Evolutionary conservation across 352 stramenopile genomes (phyloP).

Genomic region (Globisporangium solare): DNA sequence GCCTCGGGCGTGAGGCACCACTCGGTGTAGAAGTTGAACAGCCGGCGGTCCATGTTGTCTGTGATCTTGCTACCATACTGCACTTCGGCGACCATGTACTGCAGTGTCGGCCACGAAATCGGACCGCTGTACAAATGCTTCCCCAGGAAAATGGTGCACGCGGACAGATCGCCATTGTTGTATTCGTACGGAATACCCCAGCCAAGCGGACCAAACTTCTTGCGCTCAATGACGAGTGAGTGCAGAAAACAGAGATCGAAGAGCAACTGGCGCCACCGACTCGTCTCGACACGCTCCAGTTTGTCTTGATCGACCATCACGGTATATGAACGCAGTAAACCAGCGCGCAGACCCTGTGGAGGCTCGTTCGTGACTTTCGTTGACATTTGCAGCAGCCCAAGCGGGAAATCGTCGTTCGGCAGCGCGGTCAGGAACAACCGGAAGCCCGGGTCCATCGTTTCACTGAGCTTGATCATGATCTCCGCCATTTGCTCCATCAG

Average conservation of each 20-base stretch:
- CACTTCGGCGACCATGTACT: conserved; percentile 99
- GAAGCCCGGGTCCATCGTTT: conserved; percentile 95
- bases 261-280: conserved; percentile 95
- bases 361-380: conserved; percentile 99
- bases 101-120: conserved; percentile 97
- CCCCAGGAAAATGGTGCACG: conserved; percentile 97
- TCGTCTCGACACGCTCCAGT: conserved; percentile 94
- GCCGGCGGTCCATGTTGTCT: conserved; percentile 95
- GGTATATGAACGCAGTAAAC: conserved; percentile 95
- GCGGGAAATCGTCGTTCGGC: conserved; percentile 94
- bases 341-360: conserved; percentile 93
- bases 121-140: conserved; percentile 98
- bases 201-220: conserved; percentile 97
- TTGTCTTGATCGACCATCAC: conserved; percentile 99
- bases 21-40: conserved; percentile 98
- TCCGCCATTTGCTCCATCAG: conserved; percentile 99
- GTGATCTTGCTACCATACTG: conserved; percentile 99
- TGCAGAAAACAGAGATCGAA: conserved; percentile 98
- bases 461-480: conserved; percentile 93
- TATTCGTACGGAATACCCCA: conserved; percentile 99
- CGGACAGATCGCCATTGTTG: conserved; percentile 97
- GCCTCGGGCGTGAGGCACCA: conserved; percentile 93
- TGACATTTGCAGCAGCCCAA: conserved; percentile 98
- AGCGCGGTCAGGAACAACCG: conserved; percentile 97
- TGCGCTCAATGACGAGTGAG: conserved; percentile 96